phyloP scores from a whole-genome alignment of 768 basidiomycete species.

The Tulasnella sp. region DNA sequence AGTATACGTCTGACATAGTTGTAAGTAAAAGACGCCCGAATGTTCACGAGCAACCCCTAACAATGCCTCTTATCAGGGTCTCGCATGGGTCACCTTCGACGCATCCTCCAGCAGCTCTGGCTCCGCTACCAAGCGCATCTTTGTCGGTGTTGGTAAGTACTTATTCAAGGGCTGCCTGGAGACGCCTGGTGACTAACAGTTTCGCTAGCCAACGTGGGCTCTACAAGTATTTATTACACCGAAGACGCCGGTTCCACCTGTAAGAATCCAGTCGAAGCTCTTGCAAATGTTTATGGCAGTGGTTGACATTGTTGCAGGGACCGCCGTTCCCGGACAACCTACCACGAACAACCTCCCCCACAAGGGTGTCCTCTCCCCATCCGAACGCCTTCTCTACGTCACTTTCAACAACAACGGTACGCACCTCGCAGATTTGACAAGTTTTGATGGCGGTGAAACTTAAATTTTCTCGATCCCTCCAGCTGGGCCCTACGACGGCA shows the following conservation, averaged over 20 bases:
- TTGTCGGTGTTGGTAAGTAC: constrained; percentile 50
- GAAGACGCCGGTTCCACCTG: constrained; percentile 56
- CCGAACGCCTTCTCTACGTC: constrained; percentile 55
- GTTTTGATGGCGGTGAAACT: too few species aligned
- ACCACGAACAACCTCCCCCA: constrained; percentile 54
- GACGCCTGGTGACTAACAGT: neutral
- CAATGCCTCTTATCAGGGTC: constrained; percentile 41
- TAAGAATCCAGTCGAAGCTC: constrained; percentile 31
- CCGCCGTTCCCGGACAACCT: constrained; percentile 54
- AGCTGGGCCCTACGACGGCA: constrained; percentile 53
- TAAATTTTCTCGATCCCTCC: too few species aligned
- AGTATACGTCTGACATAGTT: constrained; percentile 17
- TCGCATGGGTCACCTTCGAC: constrained; percentile 63
- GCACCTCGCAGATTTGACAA: too few species aligned
- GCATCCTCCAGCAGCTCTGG: constrained; percentile 41
- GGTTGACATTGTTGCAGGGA: constrained; percentile 46
- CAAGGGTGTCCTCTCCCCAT: constrained; percentile 59
- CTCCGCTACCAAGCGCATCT: constrained; percentile 56
- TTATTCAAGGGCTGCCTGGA: neutral
- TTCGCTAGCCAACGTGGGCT: constrained; percentile 45
- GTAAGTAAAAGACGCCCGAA: neutral
- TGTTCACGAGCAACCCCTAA: constrained; percentile 20
- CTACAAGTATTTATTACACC: constrained; percentile 53
- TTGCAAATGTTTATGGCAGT: neutral
- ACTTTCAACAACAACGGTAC: constrained; percentile 61